Base-by-base conservation (phyloP, 2,329 filamentous ascomycete species). In the Ilyonectria mors-panacis region DNA sequence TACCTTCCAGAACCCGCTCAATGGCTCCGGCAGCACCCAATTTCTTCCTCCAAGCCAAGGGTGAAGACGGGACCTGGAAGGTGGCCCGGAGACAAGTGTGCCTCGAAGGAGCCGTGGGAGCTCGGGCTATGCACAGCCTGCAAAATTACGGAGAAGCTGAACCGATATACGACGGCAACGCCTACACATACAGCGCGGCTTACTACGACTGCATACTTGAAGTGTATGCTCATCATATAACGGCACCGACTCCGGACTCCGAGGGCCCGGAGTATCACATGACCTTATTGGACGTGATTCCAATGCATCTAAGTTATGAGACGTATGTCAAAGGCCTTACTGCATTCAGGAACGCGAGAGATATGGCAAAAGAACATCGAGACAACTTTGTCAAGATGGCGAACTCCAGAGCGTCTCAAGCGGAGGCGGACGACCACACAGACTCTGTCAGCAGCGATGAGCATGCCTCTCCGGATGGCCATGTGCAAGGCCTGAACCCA, bases 31-130 rank as follows among this genome's bases (percentile, higher is more conserved):
- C 80, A 3, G 75, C 71, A 26, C 81, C 81, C 2, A 84, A 85
- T 69, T 81, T 84, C 61, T 84, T 84, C 64, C 26, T 84, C 1
- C 80, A 79, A 59, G 78, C 69, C 0, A 84, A 84, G 64, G 78
- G 77, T 0, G 79, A 78, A 7, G 63, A 78, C 55, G 78, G 78
- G 8, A 71, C 65, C 33, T 12, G 56, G 6, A 73, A 61, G 8
- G 79, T 80, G 8, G 79, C 75, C 7, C 68, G n/a, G 51, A 74
- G 77, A 33, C 81, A 83, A 62, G 81, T 78, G 45, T 75, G 73
- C 59, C 78, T 81, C 53, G 75, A 83, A 64, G 80, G 81, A 37
- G 81, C 81, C 6, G 39, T 72, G 15, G 81, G 81, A 30, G 74
- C 80, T 15, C 76, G 80, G 33, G 80, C 67, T 10, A 82, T 84